These are phyloP conservation scores for Pochonia chlamydosporia DNA, from an alignment of 2,329 filamentous ascomycete genomes.

Conservation along the genomic window DNA sequence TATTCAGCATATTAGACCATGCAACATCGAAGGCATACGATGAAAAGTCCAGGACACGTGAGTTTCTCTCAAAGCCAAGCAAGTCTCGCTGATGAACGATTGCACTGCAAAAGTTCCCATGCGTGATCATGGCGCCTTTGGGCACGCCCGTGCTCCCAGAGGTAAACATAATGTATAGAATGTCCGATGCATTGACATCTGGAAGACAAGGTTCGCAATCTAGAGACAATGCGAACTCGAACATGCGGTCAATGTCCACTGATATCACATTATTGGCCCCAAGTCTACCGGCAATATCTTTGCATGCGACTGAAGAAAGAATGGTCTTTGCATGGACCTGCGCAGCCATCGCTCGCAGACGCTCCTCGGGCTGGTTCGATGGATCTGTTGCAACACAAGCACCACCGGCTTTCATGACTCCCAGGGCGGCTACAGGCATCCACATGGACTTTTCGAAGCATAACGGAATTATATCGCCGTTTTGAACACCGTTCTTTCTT, in stretches of 20 bases:
- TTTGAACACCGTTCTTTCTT: neutral
- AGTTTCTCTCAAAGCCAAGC: conserved; percentile 2
- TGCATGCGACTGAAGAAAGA: conserved; percentile 1
- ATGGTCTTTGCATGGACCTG: conserved; percentile 4
- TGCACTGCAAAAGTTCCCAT: conserved; percentile 4
- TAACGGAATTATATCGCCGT: conserved; percentile 14
- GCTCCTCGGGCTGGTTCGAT: conserved; percentile 13
- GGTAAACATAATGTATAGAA: conserved; percentile 9
- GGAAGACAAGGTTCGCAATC: neutral
- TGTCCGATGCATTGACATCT: neutral
- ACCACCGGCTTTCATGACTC: conserved; percentile 19
- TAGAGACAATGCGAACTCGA: neutral
- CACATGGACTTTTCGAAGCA: conserved; percentile 20
- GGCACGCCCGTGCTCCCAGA: conserved; percentile 14
- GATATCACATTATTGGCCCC: neutral
- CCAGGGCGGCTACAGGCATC: conserved; percentile 17
- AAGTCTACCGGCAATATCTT: neutral
- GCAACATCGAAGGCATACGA: conserved; percentile 6
- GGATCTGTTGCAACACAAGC: conserved; percentile 19
- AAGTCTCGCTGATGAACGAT: conserved; percentile 1
- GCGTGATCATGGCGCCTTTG: conserved; percentile 12
- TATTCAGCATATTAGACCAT: conserved; percentile 2
- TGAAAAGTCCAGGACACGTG: conserved; percentile 5
- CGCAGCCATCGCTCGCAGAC: conserved; percentile 7
- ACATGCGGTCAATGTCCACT: neutral